Base-by-base conservation (phyloP, 495 filamentous ascomycete species). In the Xanthoparmelia taractica region DNA sequence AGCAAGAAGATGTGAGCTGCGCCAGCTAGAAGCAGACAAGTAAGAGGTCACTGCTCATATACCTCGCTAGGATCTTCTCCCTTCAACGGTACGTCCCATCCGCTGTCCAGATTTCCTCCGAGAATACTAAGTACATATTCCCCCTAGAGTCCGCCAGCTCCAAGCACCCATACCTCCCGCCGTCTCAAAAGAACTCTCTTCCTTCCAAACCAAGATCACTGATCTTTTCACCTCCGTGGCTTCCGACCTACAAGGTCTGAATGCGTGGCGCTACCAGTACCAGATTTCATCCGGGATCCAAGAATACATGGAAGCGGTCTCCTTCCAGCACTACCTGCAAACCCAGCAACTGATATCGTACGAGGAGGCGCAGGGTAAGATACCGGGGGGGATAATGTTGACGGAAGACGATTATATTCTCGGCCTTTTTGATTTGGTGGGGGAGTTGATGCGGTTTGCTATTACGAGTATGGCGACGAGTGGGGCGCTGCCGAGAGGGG, bases 401-500 rank as follows among this genome's bases (percentile, higher is more conserved):
- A 89, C 89, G 7, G 80, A 84, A 33, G 85, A 92, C 12, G 94
- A 98, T 73, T 97, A 96, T 71, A 68, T 96, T 33, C 87, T 95
- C 64, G 94, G 95, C 8, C 76, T 98, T 11, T 96, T 96, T 67
- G 94, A 98, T 73, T 79, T 97, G 57, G 87, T 88, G 0, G 94
- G 94, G 13, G 94, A 98, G 74, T 80, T 97, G 76, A 98, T 98
- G 94, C 81, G 91, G 36, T 97, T 96, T 74, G 91, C 90, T 0
- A 93, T 96, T 38, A 90, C 89, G 20, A 81, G 83, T 25, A 87
- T 90, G 68, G 88, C 88, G 0, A 84, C 87, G 23, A 79, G 70
- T 56, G 86, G 85, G 23, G 67, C 73, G 31, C 68, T 86, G 57
- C 83, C 83, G n/a, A 65, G 71, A 6, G 60, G 37, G 25, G 55